phyloP scores from a whole-genome alignment of 768 basidiomycete species.

The Mycena vitilis region DNA sequence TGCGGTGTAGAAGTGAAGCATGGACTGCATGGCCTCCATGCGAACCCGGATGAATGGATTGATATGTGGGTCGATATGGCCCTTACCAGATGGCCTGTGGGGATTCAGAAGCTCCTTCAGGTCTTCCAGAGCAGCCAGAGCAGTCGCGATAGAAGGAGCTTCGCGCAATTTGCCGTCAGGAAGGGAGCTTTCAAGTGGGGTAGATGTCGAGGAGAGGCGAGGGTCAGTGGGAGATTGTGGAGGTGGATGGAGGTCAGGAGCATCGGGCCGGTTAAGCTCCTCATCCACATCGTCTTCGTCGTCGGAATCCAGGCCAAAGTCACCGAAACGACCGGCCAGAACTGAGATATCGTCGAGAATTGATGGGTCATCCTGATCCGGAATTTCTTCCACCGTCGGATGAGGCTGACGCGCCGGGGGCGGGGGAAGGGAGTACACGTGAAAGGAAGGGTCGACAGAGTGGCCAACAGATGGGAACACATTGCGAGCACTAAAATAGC shows the following conservation, averaged over 20 bases:
- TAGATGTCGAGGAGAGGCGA: too few relatives aligned
- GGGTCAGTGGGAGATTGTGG: too few relatives aligned
- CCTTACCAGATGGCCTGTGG: neutral
- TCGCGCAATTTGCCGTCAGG: slow-evolving; percentile 18
- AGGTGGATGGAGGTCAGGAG: too few relatives aligned
- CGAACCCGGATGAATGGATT: slow-evolving; percentile 15
- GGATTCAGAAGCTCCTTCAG: neutral
- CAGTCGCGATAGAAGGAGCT: neutral
- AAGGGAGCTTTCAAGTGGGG: neutral
- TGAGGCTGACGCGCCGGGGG: neutral
- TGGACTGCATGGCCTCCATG: slow-evolving; percentile 15
- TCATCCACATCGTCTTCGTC: neutral
- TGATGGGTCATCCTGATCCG: neutral
- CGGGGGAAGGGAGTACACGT: neutral
- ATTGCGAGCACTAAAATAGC: neutral
- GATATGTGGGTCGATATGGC: slow-evolving; percentile 2
- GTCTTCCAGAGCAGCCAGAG: neutral
- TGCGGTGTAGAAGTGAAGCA: slow-evolving; percentile 19
- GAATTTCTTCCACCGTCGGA: neutral
- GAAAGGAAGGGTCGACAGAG: neutral
- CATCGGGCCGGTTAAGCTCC: too few relatives aligned
- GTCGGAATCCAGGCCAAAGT: neutral
- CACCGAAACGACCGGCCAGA: neutral
- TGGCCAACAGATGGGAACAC: neutral
- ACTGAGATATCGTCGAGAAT: neutral